Evolutionary conservation across 192 early-diverging fungal species (phyloP).

Genomic region (Gaertneriomyces sp.): DNA sequence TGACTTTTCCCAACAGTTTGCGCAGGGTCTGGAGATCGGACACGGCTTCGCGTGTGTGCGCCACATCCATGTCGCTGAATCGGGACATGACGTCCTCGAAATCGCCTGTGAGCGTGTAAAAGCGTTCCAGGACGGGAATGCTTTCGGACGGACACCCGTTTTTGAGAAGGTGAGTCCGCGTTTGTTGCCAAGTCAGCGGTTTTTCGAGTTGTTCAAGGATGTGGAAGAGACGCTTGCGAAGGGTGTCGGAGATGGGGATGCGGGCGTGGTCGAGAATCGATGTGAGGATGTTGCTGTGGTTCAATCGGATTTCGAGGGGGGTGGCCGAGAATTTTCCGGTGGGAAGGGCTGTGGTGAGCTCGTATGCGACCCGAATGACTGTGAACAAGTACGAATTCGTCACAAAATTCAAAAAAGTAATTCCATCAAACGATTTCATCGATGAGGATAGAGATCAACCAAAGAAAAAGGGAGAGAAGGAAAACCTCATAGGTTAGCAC

Average conservation of each 20-base stretch:
- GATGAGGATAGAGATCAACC: too few species aligned
- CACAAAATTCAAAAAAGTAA: too few species aligned
- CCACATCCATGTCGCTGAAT: neutral
- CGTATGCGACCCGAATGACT: too few species aligned
- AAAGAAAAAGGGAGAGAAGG: too few species aligned
- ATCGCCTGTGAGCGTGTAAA: conserved; percentile 20
- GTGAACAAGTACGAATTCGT: too few species aligned
- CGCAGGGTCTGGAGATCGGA: neutral
- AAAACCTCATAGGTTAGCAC: too few species aligned
- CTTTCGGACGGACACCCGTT: conserved; percentile 22
- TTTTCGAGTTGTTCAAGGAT: conserved; percentile 61
- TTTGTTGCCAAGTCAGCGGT: conserved; percentile 48
- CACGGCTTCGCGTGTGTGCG: neutral
- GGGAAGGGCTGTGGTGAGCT: too few species aligned
- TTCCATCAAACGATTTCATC: too few species aligned
- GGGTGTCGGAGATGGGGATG: conserved; percentile 52
- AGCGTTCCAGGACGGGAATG: conserved; percentile 26
- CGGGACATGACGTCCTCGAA: conserved; percentile 16
- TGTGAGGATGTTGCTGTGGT: conserved; percentile 71
- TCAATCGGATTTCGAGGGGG: conserved; percentile 44
- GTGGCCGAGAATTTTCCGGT: too few species aligned
- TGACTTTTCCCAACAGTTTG: conserved; percentile 16
- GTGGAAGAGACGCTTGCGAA: conserved; percentile 52
- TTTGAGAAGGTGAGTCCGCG: conserved; percentile 54
- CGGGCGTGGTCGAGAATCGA: conserved; percentile 69